Evolutionary conservation across 768 basidiomycete genomes (phyloP).

Genomic region (Mycena venus): DNA sequence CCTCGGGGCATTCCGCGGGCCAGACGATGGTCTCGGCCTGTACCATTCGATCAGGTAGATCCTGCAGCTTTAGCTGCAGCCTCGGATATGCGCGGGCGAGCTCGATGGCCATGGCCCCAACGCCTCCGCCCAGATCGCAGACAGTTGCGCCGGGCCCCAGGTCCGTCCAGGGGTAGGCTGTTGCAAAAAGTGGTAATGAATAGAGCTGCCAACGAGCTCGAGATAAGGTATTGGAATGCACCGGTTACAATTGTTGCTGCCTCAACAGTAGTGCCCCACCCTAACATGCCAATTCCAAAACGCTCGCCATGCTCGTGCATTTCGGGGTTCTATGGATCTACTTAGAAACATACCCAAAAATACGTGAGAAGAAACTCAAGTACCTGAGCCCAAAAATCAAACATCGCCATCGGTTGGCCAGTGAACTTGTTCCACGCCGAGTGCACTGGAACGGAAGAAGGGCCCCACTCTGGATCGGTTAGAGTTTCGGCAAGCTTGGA

Average conservation of each 20-base stretch:
- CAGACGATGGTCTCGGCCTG: slow-evolving; percentile 43
- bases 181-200: not conserved
- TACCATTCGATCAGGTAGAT: slow-evolving; percentile 39
- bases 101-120: slow-evolving; percentile 41
- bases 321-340: slow-evolving; percentile 11
- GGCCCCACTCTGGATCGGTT: slow-evolving; percentile 27
- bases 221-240: not conserved
- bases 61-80: slow-evolving; percentile 44
- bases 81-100: slow-evolving; percentile 42
- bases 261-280: slow-evolving; percentile 31
- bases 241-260: slow-evolving; percentile 26
- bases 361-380: not conserved
- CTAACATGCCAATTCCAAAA: slow-evolving; percentile 33
- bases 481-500: slow-evolving; percentile 26
- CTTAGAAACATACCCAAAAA: not conserved
- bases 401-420: slow-evolving; percentile 24
- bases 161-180: slow-evolving; percentile 45
- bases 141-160: slow-evolving; percentile 38
- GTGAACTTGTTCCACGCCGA: slow-evolving; percentile 28
- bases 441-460: slow-evolving; percentile 29
- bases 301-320: slow-evolving; percentile 18
- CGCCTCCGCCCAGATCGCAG: slow-evolving; percentile 49
- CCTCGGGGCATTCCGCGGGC: slow-evolving; percentile 49
- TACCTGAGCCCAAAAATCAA: slow-evolving; percentile 32
- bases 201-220: not conserved